Base-by-base conservation (phyloP, 768 basidiomycete species). In the Boletus barrowsii region DNA sequence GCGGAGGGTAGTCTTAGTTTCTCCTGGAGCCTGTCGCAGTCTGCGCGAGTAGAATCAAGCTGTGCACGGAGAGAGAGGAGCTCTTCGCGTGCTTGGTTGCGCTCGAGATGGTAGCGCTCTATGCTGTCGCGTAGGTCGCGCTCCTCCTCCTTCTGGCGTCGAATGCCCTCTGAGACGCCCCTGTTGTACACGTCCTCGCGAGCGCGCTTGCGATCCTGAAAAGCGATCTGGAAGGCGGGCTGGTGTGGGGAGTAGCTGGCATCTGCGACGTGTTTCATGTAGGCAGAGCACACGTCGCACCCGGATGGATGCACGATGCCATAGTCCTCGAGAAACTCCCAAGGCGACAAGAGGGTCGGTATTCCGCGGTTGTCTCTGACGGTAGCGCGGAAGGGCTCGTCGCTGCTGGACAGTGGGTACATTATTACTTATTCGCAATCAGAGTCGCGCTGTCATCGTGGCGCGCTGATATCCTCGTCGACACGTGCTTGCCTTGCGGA, bases 241-340 rank as follows among this genome's bases (percentile, higher is more conserved):
- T 72, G 70, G 44, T 69, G 65, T 24, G 65, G 68, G 42, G 68
- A 73, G 56, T 73, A 70, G 57, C 66, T 74, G 22, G 74, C 73
- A 49, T 73, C 73, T 13, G 71, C 68, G 55, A 75, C 62, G 54
- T 76, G 75, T 49, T 71, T 68, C 68, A 73, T 75, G 59, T 76
- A 77, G 11, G 67, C 62, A 7, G 68, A 56, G 55, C 75, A 76
- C 14, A 67, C 62, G 18, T 65, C 67, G 61, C 75, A 76, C 55
- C 71, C 76, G 1, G 71, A 67, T 6, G 70, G 67, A 46, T 76
- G 75, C 3, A 76, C 69, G 36, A 76, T 66, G 24, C 75, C 75
- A 51, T 71, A 74, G 58, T 68, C 67, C 15, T 73, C 67, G 55
- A 75, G 66, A 63, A 64, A 71, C 64, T 74, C 73, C 75, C 75